Evolutionary conservation across 257 asterid species (phyloP), one percentile per base, ranked within the genome.

Genomic region (Echites panduratus): DNA sequence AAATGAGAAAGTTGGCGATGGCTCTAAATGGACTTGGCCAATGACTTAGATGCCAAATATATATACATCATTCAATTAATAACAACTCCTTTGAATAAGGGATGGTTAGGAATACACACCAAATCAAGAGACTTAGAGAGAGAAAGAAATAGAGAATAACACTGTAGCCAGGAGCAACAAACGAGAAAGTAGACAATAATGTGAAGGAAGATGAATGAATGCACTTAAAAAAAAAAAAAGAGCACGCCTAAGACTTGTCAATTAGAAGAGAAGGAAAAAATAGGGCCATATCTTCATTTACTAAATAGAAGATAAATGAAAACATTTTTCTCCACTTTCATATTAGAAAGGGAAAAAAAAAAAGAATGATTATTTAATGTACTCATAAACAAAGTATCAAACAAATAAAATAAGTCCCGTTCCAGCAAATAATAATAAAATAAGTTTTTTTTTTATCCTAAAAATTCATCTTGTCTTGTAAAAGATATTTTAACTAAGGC

Each of bases 101-200:
- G 11, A 20, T 63, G 68, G 68, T 64, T 64, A 19, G 69, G 27
- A 17, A 64, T n/a, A 20, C 49, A 64, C 22, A 38, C 49, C 69
- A 38, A 13, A 59, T 26, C 40, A 19, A 26, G 40, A 12, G 7
- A 22, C 17, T n/a, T 57, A 22, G 16, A 26, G 20, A 29, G 9
- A 59, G 41, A 59, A 14, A 27, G 66, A 59, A 29, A 13, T 12
- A 29, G 20, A 59, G n/a, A 59, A 27, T 29, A 59, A 29, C 8
- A 27, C n/a, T 26, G n/a, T 16, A n/a, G n/a, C n/a, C n/a, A n/a
- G n/a, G n/a, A n/a, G 9, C 16, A 56, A 56, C 38, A 32, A 32
- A 32, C 3, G 38, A 32, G 5, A 52, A 9, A 0, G 61, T 22
- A 8, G 61, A 54, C 0, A n/a, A 54, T n/a, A 54, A 27, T n/a